Base-by-base conservation (phyloP, 345 rosid genomes). In the Physaria fendleri region DNA sequence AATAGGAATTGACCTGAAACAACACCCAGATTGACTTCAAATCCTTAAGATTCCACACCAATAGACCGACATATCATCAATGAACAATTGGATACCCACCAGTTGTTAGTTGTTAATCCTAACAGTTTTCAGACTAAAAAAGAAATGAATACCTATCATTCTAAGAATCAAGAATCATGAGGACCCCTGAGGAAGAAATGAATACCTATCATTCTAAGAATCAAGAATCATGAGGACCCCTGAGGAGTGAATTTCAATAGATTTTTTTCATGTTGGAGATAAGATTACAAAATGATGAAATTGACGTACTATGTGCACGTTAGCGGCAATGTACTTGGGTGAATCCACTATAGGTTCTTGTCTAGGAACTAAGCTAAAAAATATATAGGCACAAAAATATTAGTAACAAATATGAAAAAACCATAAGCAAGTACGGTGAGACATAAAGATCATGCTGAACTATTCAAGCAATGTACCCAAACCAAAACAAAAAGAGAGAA, bases 281-380 rank as follows among this genome's bases (percentile, higher is more conserved):
- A 55, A 55, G 59, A 59, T 23, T 27, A n/a, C n/a, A 24, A n/a
- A 43, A 10, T 18, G 22, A 24, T 12, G 46, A 54, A 50, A 11
- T 23, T 13, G 27, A 90, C 97, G 83, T 72, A 90, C 97, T 79
- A 87, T 87, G 79, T 96, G 96, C 64, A 90, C 97, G 67, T 90
- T 96, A 46, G 81, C 97, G 44, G 96, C 97, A 74, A 91, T 82
- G 72, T 85, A 90, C 79, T 85, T 90, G 66, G 91, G 16, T 62
- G 94, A n/a, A n/a, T n/a, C n/a, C n/a, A 80, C 64, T 8, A 75
- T 65, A 74, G 91, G 89, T 48, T 90, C 97, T 72, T 74, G 94
- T 54, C 94, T 82, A 57, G 82, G 74, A 71, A 85, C n/a, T 74
- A 48, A 90, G 82, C 97, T 90, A 83, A 73, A 78, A 46, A 51